Conservation (phyloP, 768 basidiomycete genomes). For the Leucocoprinus sp. region DNA sequence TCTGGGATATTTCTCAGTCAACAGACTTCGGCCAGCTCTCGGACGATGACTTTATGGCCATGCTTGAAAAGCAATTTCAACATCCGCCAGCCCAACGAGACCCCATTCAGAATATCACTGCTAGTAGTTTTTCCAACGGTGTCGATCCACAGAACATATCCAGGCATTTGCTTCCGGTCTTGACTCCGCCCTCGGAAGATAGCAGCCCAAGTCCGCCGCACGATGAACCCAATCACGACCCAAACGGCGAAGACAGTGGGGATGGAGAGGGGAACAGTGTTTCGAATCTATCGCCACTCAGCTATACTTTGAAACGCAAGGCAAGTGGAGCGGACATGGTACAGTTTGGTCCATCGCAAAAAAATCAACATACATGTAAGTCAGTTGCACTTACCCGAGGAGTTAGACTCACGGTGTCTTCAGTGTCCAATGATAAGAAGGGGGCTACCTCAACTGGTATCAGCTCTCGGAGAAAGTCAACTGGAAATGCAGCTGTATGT, state of each 20-base stretch:
- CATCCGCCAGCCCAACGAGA: conserved; percentile 15
- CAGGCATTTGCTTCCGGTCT: conserved; percentile 38
- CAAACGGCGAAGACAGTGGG: conserved; percentile 28
- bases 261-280: conserved; percentile 15
- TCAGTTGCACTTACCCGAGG: conserved; percentile 3
- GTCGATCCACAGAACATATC: conserved; percentile 57
- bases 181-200: conserved; percentile 63
- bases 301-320: conserved; percentile 64
- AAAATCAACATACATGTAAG: conserved; percentile 58
- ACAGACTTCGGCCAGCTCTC: conserved; percentile 54
- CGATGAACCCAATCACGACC: conserved; percentile 24
- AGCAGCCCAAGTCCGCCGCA: conserved; percentile 74
- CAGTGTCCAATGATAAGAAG: conserved; percentile 21
- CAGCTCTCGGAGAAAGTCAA: conserved; percentile 27
- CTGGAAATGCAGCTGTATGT: conserved; percentile 23
- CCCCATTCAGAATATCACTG: conserved; percentile 8
- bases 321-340: conserved; percentile 57
- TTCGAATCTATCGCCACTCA: neutral
- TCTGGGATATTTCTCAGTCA: conserved; percentile 64
- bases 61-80: conserved; percentile 72
- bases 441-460: conserved; percentile 16
- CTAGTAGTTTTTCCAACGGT: conserved; percentile 27
- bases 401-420: neutral
- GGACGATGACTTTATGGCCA: conserved; percentile 70
- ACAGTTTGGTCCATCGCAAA: conserved; percentile 53